These are phyloP conservation scores for Epichloe amarillans DNA, from an alignment of 2,329 filamentous ascomycete species.

Conservation along the genomic window DNA sequence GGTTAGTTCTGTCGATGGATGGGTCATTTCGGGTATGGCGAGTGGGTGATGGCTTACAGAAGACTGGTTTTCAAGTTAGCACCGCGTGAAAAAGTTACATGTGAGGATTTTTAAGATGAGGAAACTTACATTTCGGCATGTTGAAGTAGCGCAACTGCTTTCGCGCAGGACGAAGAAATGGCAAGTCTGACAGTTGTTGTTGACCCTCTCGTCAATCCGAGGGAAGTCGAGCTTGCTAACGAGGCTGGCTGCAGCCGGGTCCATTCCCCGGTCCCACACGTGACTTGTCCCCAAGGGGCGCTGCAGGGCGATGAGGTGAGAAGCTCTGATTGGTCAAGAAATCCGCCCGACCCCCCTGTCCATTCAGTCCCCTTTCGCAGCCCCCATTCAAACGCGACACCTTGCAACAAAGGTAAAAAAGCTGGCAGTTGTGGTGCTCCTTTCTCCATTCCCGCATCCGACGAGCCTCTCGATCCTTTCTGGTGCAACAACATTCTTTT, in stretches of 20 bases:
- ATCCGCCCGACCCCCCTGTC: neutral
- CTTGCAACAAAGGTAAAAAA: slow-evolving; percentile 3
- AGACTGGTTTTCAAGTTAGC: slow-evolving; percentile 12
- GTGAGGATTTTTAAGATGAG: too few relatives aligned
- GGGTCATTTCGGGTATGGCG: neutral
- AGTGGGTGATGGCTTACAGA: slow-evolving; percentile 11
- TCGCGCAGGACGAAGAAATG: neutral
- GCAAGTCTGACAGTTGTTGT: too few relatives aligned
- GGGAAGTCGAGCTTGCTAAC: too few relatives aligned
- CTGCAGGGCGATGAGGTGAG: neutral
- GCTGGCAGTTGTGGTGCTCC: neutral
- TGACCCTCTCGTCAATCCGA: too few relatives aligned
- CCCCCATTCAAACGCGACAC: slow-evolving; percentile 5
- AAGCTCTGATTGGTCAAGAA: neutral
- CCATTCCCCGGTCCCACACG: neutral
- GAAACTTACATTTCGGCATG: slow-evolving; percentile 7
- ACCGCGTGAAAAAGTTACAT: neutral
- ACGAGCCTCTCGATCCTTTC: neutral
- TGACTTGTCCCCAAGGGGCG: neutral
- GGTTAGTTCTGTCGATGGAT: slow-evolving; percentile 10
- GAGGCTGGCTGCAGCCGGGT: too few relatives aligned
- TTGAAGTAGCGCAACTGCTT: neutral
- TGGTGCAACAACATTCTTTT: slow-evolving; percentile 6
- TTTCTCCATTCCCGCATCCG: neutral
- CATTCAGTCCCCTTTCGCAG: neutral